Evolutionary conservation across 768 basidiomycete species (phyloP).

Genomic region (Mycena polygramma): DNA sequence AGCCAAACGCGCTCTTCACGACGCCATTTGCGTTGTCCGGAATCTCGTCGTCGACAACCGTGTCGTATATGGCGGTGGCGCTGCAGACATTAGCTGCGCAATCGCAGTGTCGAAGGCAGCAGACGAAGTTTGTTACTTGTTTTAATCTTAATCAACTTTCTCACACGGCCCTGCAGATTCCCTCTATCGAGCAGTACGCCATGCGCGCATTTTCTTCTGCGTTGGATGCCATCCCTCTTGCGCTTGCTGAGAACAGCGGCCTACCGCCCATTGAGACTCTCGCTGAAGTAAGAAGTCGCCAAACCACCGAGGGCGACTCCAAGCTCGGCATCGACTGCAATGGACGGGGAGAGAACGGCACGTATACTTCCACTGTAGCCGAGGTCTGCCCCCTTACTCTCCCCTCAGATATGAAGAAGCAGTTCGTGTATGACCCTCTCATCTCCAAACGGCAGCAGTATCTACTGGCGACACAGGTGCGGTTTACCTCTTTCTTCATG

Average conservation of each 20-base stretch:
- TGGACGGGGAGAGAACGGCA: conserved; percentile 88
- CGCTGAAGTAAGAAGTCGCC: conserved; percentile 94
- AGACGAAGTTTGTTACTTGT: conserved; percentile 76
- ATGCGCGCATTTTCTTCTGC: conserved; percentile 99
- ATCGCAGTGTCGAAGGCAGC: conserved; percentile 95
- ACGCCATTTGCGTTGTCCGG: conserved; percentile 96
- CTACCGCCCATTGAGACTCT: conserved; percentile 96
- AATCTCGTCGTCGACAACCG: conserved; percentile 96
- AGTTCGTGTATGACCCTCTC: conserved; percentile 96
- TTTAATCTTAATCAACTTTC: conserved; percentile 16
- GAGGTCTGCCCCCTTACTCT: not conserved
- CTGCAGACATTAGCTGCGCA: conserved; percentile 96
- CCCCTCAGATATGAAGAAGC: conserved; percentile 92
- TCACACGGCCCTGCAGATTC: conserved; percentile 67
- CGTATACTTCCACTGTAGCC: conserved; percentile 40
- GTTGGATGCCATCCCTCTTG: conserved; percentile 94
- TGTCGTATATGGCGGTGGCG: conserved; percentile 98
- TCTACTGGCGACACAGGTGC: conserved; percentile 93
- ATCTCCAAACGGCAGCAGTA: conserved; percentile 99
- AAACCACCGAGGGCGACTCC: conserved; percentile 88
- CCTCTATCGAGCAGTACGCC: conserved; percentile 98
- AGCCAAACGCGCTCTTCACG: conserved; percentile 97
- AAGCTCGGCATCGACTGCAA: conserved; percentile 94
- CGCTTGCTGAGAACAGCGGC: conserved; percentile 98
- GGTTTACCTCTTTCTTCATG: conserved; percentile 37